Evolutionary conservation across 768 basidiomycete genomes (phyloP).

Genomic region (Boletus subcaerulescens): DNA sequence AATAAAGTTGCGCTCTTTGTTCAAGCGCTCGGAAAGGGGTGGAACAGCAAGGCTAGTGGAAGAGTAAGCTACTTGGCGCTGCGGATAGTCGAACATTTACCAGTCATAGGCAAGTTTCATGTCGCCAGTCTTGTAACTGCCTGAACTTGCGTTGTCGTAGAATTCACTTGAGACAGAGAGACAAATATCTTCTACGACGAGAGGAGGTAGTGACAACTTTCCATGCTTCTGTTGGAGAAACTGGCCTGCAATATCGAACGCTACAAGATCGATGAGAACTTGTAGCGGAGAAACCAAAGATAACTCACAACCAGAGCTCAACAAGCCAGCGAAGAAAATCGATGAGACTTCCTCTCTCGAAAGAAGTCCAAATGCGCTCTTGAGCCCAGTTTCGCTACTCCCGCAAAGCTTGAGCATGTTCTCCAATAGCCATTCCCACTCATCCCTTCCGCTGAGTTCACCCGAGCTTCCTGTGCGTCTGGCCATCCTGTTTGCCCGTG

Average conservation of each 20-base stretch:
- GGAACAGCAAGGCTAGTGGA: conserved; percentile 71
- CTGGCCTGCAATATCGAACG: conserved; percentile 63
- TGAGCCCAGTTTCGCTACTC: conserved; percentile 57
- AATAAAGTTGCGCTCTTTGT: conserved; percentile 84
- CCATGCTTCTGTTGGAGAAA: conserved; percentile 50
- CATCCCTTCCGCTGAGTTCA: conserved; percentile 56
- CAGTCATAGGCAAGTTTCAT: conserved; percentile 98
- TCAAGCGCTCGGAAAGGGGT: conserved; percentile 55
- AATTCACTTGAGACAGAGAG: conserved; percentile 81
- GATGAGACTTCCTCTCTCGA: conserved; percentile 64
- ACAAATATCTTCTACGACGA: conserved; percentile 72
- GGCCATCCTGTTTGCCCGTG: conserved; percentile 86
- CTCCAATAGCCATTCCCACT: conserved; percentile 85
- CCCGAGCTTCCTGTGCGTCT: conserved; percentile 59
- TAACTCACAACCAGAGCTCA: conserved; percentile 84
- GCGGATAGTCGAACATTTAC: conserved; percentile 38
- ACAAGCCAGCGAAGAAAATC: conserved; percentile 85
- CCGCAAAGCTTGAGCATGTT: conserved; percentile 85
- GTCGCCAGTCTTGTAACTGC: conserved; percentile 88
- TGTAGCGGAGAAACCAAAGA: not conserved
- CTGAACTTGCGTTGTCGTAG: conserved; percentile 91
- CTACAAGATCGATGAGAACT: conserved; percentile 35
- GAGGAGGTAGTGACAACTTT: conserved; percentile 47
- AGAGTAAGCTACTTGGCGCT: conserved; percentile 2
- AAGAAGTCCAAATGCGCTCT: conserved; percentile 80